Percentiles rank a stretch among this genome's conserved stretches.
Conservation (phyloP, 345 rosid species). For the Hibiscus syriacus region DNA sequence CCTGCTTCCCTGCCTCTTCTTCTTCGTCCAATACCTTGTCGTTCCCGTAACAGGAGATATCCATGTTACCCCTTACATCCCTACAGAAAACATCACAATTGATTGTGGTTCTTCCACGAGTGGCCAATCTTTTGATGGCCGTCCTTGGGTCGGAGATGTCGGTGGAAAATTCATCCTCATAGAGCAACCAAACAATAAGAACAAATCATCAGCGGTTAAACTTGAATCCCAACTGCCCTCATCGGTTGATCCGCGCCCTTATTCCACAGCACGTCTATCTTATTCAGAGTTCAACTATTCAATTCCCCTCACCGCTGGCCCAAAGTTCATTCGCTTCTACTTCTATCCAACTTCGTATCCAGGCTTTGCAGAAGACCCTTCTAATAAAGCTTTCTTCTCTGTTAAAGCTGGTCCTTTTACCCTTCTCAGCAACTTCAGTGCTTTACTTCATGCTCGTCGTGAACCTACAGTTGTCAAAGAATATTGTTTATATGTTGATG, state of each 20-base stretch:
- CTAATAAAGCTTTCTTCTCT: too few relatives aligned
- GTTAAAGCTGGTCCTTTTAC: slow-evolving; percentile 7
- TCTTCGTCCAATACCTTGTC: not conserved
- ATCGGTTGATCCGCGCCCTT: not conserved
- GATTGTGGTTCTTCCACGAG: not conserved
- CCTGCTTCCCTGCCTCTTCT: not conserved
- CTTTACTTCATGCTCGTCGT: not conserved
- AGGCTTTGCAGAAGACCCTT: not conserved
- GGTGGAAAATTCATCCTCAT: not conserved
- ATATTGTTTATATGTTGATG: not conserved
- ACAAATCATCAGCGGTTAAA: not conserved
- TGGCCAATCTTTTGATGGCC: not conserved
- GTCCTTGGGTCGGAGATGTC: slow-evolving; percentile 2
- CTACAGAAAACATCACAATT: not conserved
- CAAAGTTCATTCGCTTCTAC: too few relatives aligned
- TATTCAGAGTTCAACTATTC: slow-evolving; percentile 5
- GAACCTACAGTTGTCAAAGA: not conserved
- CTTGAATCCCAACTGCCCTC: not conserved
- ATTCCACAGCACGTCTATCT: slow-evolving; percentile 12
- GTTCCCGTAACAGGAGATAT: not conserved
- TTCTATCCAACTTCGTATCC: slow-evolving; percentile 10
- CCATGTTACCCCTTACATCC: not conserved
- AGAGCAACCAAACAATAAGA: not conserved
- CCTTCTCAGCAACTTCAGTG: slow-evolving; percentile 23
- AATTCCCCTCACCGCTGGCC: too few relatives aligned